phyloP scores from a whole-genome alignment of 495 filamentous ascomycete genomes.

The Opeltia flavorubescens region DNA sequence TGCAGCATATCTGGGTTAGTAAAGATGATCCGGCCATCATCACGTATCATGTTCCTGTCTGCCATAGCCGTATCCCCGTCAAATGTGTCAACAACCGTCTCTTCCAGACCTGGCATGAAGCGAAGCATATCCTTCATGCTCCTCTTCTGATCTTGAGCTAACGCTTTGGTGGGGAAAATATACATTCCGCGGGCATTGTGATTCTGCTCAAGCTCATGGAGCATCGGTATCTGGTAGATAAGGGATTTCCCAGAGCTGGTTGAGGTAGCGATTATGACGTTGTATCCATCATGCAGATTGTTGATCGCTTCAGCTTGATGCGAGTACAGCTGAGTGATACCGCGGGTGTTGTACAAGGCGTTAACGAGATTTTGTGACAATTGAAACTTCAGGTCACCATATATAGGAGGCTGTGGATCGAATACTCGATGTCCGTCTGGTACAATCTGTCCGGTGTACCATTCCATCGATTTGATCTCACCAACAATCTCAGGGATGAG shows the following conservation, averaged over 20 bases:
- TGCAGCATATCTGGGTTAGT: conserved; percentile 99
- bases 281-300: conserved; percentile 61
- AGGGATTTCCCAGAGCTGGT: conserved; percentile 94
- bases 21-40: conserved; percentile 87
- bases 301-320: conserved; percentile 97
- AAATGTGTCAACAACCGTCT: conserved; percentile 76
- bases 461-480: conserved; percentile 67
- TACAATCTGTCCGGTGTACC: conserved; percentile 89
- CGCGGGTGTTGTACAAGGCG: conserved; percentile 77
- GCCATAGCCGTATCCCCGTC: conserved; percentile 87
- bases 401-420: conserved; percentile 69
- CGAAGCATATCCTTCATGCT: conserved; percentile 73
- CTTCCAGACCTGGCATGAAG: conserved; percentile 64
- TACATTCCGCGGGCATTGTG: conserved; percentile 75
- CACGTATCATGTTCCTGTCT: conserved; percentile 64
- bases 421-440: conserved; percentile 89
- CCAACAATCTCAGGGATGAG: conserved; percentile 70
- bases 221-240: conserved; percentile 89
- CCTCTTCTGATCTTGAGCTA: conserved; percentile 88
- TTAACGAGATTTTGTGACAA: conserved; percentile 87
- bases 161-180: conserved; percentile 94
- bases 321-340: conserved; percentile 77
- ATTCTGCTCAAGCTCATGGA: conserved; percentile 76
- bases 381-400: conserved; percentile 72
- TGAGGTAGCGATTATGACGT: conserved; percentile 89